Evolutionary conservation across 1,284 basidiomycete species (phyloP).

Genomic region (Microbotryum violaceum): DNA sequence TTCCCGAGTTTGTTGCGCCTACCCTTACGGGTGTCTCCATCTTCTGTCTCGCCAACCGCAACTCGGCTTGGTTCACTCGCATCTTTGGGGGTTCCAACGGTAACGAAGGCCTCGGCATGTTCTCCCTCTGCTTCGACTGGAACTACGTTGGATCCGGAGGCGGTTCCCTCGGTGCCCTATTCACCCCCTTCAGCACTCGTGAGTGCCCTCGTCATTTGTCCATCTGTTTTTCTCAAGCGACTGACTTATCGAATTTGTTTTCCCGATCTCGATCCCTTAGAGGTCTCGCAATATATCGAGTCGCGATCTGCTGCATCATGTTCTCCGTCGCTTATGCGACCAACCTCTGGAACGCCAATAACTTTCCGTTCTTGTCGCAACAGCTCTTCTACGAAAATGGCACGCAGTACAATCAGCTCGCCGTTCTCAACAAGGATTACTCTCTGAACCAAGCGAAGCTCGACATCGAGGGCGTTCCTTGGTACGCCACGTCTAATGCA

Average conservation of each 20-base stretch:
- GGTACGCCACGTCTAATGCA: slow-evolving; percentile 20
- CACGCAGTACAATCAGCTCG: slow-evolving; percentile 54
- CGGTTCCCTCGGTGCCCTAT: slow-evolving; percentile 29
- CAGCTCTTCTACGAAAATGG: slow-evolving; percentile 54
- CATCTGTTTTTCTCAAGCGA: too few relatives aligned
- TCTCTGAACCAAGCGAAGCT: slow-evolving; percentile 61
- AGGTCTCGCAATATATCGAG: slow-evolving; percentile 23
- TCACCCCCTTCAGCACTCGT: slow-evolving; percentile 27
- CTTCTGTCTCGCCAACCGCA: slow-evolving; percentile 53
- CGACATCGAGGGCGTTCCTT: slow-evolving; percentile 21
- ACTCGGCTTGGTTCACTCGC: slow-evolving; percentile 53
- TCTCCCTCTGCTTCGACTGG: slow-evolving; percentile 50
- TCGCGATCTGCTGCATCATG: slow-evolving; percentile 45
- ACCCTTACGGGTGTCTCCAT: slow-evolving; percentile 43
- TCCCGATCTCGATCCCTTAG: too few relatives aligned
- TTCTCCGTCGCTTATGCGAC: slow-evolving; percentile 52
- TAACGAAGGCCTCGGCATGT: slow-evolving; percentile 58
- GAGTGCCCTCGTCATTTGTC: too few relatives aligned
- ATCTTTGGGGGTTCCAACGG: slow-evolving; percentile 56
- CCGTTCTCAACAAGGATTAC: slow-evolving; percentile 77
- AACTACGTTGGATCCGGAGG: slow-evolving; percentile 29
- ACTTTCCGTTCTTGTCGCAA: slow-evolving; percentile 56
- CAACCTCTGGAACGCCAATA: slow-evolving; percentile 52
- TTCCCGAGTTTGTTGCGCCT: slow-evolving; percentile 47
- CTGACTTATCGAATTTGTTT: too few relatives aligned